Conservation (phyloP, 768 basidiomycete genomes). For the Tylopilus cervinicoccineus region DNA sequence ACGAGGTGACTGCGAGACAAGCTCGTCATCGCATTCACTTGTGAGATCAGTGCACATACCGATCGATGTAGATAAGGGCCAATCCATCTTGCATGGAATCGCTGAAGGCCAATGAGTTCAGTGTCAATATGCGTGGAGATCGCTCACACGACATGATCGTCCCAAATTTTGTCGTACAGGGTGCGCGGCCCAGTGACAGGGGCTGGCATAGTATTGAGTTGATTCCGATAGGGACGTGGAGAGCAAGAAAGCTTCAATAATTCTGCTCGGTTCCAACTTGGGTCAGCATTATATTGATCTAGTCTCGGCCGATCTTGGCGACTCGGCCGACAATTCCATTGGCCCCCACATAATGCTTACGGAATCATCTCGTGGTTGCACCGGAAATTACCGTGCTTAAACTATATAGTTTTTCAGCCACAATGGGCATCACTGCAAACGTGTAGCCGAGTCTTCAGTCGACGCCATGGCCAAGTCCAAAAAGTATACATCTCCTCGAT, state of each 20-base stretch:
- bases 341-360: too few species aligned
- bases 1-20: slow-evolving; percentile 48
- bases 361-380: too few species aligned
- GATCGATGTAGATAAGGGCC: slow-evolving; percentile 80
- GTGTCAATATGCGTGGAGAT: slow-evolving; percentile 5
- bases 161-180: slow-evolving; percentile 97
- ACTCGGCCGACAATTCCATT: neutral
- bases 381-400: slow-evolving; percentile 22
- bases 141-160: slow-evolving; percentile 89
- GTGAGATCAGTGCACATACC: slow-evolving; percentile 38
- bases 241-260: neutral
- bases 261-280: neutral
- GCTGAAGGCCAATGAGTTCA: slow-evolving; percentile 35
- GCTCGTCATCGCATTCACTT: neutral
- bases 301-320: slow-evolving; percentile 1
- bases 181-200: slow-evolving; percentile 69
- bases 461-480: slow-evolving; percentile 93
- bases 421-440: slow-evolving; percentile 2
- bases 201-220: slow-evolving; percentile 44
- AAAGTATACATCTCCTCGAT: slow-evolving; percentile 56
- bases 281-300: neutral
- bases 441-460: slow-evolving; percentile 7
- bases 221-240: slow-evolving; percentile 3
- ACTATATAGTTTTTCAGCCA: slow-evolving; percentile 36
- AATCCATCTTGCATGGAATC: slow-evolving; percentile 71